Conservation (phyloP, 371 early-diverging fungal species). For the Nematocida sp. region DNA sequence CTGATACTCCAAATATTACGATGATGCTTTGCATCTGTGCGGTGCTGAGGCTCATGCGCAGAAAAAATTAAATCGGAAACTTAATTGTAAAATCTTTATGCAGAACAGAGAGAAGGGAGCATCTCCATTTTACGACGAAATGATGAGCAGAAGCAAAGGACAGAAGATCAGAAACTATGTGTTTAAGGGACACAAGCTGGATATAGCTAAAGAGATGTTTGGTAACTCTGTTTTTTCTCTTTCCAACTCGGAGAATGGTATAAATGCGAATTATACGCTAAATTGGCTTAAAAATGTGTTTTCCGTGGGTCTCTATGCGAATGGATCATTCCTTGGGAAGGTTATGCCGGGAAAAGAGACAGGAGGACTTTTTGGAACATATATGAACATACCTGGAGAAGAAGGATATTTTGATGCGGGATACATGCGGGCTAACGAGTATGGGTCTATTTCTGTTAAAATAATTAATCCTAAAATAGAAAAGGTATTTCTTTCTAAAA, state of each 20-base stretch:
- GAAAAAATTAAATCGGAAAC: neutral
- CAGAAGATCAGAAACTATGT: constrained; percentile 3
- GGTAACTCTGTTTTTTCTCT: constrained; percentile 7
- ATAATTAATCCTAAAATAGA: constrained; percentile 21
- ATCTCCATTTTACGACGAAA: constrained; percentile 10
- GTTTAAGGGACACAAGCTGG: constrained; percentile 41
- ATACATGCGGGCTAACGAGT: neutral
- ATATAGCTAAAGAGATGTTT: constrained; percentile 30
- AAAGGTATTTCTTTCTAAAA: neutral
- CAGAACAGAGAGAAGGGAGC: neutral
- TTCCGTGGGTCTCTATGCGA: constrained; percentile 11
- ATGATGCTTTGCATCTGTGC: too few species aligned
- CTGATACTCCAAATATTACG: constrained; percentile 10
- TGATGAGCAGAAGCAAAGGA: constrained; percentile 5
- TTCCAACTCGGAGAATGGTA: constrained; percentile 29
- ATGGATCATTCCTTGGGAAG: constrained; percentile 41
- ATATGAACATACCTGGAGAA: neutral
- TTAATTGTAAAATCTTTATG: neutral
- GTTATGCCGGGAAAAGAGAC: neutral
- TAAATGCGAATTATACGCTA: constrained; percentile 41
- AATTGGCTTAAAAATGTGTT: neutral
- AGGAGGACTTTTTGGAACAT: constrained; percentile 7
- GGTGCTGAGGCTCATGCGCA: too few species aligned
- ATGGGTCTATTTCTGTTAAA: constrained; percentile 6
- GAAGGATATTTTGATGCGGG: constrained; percentile 27